Conservation (phyloP, 2,329 filamentous ascomycete species). For the Cercospora nicotianae region DNA sequence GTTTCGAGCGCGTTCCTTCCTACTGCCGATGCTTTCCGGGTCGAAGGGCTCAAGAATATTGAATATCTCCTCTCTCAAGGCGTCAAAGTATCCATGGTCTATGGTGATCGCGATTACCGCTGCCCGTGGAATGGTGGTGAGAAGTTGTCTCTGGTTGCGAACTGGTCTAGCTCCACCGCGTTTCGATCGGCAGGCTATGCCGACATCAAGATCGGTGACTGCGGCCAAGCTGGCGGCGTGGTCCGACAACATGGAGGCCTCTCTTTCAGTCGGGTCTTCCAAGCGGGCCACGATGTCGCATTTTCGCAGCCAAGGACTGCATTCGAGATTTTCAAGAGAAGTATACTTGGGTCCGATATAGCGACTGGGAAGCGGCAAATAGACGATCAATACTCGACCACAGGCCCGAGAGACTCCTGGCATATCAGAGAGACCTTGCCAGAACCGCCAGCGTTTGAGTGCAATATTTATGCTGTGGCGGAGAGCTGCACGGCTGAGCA, state of each 20-base stretch:
- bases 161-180: constrained; percentile 27
- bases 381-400: constrained; percentile 43
- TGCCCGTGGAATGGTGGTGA: constrained; percentile 37
- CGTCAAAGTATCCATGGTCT: constrained; percentile 33
- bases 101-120: constrained; percentile 35
- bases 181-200: constrained; percentile 37
- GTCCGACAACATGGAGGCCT: constrained; percentile 40
- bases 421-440: constrained; percentile 49
- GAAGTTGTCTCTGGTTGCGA: constrained; percentile 31
- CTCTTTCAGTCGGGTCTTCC: constrained; percentile 40
- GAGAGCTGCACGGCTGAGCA: constrained; percentile 50
- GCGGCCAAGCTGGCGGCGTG: constrained; percentile 32
- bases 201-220: constrained; percentile 32
- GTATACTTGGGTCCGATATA: constrained; percentile 54
- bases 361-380: constrained; percentile 53
- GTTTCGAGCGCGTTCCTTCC: constrained; percentile 17
- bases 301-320: constrained; percentile 56
- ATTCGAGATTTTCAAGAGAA: constrained; percentile 56
- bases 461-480: constrained; percentile 46
- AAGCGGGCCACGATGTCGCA: constrained; percentile 35
- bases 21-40: constrained; percentile 23
- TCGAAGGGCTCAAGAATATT: constrained; percentile 27
- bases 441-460: constrained; percentile 39
- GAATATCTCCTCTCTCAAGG: constrained; percentile 31
- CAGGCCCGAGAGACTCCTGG: constrained; percentile 43